Evolutionary conservation across 2,329 filamentous ascomycete genomes (phyloP).

Genomic region (Monilinia laxa): DNA sequence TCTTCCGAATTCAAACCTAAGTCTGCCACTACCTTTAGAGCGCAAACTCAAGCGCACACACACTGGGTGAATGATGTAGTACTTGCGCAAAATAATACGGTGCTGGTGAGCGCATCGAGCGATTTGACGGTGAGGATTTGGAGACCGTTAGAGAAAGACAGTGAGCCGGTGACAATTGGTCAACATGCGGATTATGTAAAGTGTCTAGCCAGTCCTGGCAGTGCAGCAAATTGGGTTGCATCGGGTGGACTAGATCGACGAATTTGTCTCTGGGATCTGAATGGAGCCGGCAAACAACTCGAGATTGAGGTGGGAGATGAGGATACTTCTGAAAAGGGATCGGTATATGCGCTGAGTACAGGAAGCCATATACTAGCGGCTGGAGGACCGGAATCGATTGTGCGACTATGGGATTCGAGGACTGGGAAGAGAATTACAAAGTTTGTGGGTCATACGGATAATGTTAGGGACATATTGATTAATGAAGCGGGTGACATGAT

Average conservation of each 20-base stretch:
- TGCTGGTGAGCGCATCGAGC: constrained; percentile 69
- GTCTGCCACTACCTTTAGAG: constrained; percentile 56
- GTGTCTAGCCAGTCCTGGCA: constrained; percentile 76
- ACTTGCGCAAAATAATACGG: constrained; percentile 62
- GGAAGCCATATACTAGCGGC: constrained; percentile 81
- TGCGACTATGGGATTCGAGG: constrained; percentile 87
- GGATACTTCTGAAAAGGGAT: constrained; percentile 85
- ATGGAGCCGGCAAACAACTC: constrained; percentile 79
- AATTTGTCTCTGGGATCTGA: constrained; percentile 90
- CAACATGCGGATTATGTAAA: constrained; percentile 97
- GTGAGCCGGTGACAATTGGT: constrained; percentile 75
- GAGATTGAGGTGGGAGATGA: constrained; percentile 84
- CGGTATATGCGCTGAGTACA: constrained; percentile 85
- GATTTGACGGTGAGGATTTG: constrained; percentile 73
- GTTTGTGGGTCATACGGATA: constrained; percentile 95
- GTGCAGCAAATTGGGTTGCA: constrained; percentile 78
- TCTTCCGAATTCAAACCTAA: constrained; percentile 43
- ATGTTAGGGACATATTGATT: constrained; percentile 85
- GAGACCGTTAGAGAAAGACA: constrained; percentile 69
- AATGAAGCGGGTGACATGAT: constrained; percentile 87
- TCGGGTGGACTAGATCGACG: constrained; percentile 92
- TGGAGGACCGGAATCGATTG: constrained; percentile 89
- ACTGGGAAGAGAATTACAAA: constrained; percentile 91
- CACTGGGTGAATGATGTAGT: constrained; percentile 78
- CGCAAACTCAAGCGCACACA: constrained; percentile 68